Conservation (phyloP, 1,284 basidiomycete species). For the Trichosporon sp. region DNA sequence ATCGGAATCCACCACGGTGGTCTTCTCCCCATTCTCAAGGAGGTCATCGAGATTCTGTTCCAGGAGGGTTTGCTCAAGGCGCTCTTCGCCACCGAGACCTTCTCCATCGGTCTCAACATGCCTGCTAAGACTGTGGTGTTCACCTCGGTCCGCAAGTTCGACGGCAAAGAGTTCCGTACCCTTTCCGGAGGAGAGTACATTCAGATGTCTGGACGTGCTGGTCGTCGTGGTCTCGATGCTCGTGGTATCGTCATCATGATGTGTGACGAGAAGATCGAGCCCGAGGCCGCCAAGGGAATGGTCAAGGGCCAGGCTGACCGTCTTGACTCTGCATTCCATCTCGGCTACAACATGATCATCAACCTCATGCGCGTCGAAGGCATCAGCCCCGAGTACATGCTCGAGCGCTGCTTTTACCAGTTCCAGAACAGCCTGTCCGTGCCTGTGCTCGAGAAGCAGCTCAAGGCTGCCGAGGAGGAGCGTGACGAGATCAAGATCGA, state of each 20-base stretch:
- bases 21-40: conserved; percentile 94
- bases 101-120: conserved; percentile 99
- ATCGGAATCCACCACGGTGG: conserved; percentile 99
- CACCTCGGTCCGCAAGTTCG: conserved; percentile 91
- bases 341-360: conserved; percentile 99
- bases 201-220: conserved; percentile 98
- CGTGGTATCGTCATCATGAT: conserved; percentile 99
- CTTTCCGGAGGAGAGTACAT: conserved; percentile 83
- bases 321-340: conserved; percentile 95
- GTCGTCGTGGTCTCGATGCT: conserved; percentile 94
- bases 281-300: conserved; percentile 89
- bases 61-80: conserved; percentile 99
- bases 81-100: conserved; percentile 98
- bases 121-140: conserved; percentile 98
- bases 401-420: conserved; percentile 96
- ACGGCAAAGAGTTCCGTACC: conserved; percentile 91
- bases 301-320: conserved; percentile 98
- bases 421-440: conserved; percentile 93
- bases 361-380: conserved; percentile 99
- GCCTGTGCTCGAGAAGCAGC: conserved; percentile 81
- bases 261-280: conserved; percentile 98
- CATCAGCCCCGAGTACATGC: conserved; percentile 97
- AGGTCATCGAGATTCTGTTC: conserved; percentile 99
- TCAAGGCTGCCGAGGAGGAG: conserved; percentile 72
- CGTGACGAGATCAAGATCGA: conserved; percentile 71